Evolutionary conservation across 2,329 filamentous ascomycete genomes (phyloP), one percentile per base, ranked within the genome.

Genomic region (Myriosclerotinia curreyana): DNA sequence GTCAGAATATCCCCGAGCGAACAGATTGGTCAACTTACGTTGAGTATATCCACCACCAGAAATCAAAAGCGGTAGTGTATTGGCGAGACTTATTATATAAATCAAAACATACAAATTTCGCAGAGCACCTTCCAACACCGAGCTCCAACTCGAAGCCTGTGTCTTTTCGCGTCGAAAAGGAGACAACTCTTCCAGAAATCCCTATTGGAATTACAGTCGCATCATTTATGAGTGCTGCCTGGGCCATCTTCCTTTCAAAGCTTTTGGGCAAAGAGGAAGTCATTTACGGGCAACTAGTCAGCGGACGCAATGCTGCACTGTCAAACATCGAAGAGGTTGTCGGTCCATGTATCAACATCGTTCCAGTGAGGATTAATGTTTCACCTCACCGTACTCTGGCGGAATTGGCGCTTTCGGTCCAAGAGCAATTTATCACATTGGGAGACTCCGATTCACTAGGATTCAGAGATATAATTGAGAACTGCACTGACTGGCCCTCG

Each of bases 341-440:
- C 31, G 80, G 79, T 0, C 78, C 79, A 0, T 80, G 77, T 64
- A 79, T 77, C 72, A 76, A 79, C 65, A 76, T 78, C 62, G 76
- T 76, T 2, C 79, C 80, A 1, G 73, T 80, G 64, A 75, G 79
- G 34, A 75, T 81, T 2, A 64, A 67, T 0, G 76, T 81, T 65
- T 63, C 74, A 7, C 5, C 67, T 0, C 31, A 66, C 0, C 77
- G 75, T 74, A 77, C 69, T 1, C 69, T 70, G 0, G 62, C 68
- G 1, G 72, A 76, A 48, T 72, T 78, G 63, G 1, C 66, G 69
- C 36, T 65, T 78, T 17, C 76, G 76, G 59, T 60, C 69, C 36
- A 76, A 78, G 69, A 83, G 3, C 73, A 62, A 66, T 59, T 42
- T 69, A 59, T 62, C 71, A 63, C 64, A 71, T 66, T 64, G 71